phyloP scores from a whole-genome alignment of 2,329 filamentous ascomycete species.

The Delphinella strobiligena region DNA sequence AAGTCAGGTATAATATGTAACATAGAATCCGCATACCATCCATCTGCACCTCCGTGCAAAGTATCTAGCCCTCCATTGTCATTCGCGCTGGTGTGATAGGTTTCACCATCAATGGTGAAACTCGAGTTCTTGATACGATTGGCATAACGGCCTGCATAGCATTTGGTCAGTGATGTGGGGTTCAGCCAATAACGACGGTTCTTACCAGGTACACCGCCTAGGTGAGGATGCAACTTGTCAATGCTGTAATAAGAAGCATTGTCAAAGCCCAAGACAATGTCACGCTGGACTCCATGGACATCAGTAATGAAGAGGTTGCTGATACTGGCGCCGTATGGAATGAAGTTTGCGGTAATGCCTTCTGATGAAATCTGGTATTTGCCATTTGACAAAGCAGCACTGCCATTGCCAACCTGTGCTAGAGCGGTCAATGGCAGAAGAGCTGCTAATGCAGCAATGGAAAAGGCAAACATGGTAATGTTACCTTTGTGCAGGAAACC shows the following conservation, averaged over 20 bases:
- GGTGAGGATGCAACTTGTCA: slow-evolving; percentile 56
- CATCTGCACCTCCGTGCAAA: slow-evolving; percentile 33
- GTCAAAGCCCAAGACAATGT: slow-evolving; percentile 64
- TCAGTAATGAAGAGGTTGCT: slow-evolving; percentile 61
- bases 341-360: slow-evolving; percentile 56
- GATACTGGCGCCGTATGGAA: slow-evolving; percentile 63
- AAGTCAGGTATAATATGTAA: slow-evolving; percentile 36
- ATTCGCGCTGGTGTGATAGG: slow-evolving; percentile 38
- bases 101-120: slow-evolving; percentile 36
- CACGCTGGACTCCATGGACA: slow-evolving; percentile 53
- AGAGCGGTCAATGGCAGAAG: slow-evolving; percentile 12
- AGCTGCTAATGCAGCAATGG: slow-evolving; percentile 10
- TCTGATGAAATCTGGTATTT: slow-evolving; percentile 63
- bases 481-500: too few relatives aligned
- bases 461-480: not conserved
- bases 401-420: slow-evolving; percentile 14
- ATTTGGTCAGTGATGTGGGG: not conserved
- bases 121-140: slow-evolving; percentile 60
- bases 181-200: too few relatives aligned
- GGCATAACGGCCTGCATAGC: slow-evolving; percentile 47
- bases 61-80: slow-evolving; percentile 40
- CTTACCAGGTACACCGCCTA: slow-evolving; percentile 58
- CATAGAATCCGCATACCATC: slow-evolving; percentile 31
- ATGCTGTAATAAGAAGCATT: slow-evolving; percentile 59
- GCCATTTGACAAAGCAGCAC: slow-evolving; percentile 23